These are phyloP conservation scores for Aquanectria penicillioides DNA, from an alignment of 2,329 filamentous ascomycete species.

Conservation along the genomic window DNA sequence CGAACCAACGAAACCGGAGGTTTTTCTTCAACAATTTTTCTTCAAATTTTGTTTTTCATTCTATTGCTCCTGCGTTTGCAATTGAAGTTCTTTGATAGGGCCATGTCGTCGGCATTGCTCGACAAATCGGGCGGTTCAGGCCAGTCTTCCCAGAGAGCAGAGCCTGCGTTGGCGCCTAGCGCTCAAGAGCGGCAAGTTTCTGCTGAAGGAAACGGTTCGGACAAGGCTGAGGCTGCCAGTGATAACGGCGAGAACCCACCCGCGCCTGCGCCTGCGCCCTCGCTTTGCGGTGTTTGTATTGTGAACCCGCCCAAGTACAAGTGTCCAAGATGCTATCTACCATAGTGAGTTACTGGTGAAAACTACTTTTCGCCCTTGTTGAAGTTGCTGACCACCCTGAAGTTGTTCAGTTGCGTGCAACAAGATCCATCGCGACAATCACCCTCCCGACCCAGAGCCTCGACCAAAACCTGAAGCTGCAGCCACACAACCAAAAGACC, in stretches of 20 bases:
- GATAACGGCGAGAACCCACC: conserved; percentile 8
- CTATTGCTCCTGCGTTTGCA: neutral
- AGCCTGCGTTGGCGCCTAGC: conserved; percentile 4
- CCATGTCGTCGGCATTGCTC: conserved; percentile 30
- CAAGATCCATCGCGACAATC: conserved; percentile 60
- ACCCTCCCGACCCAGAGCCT: conserved; percentile 54
- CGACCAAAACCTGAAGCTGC: conserved; percentile 32
- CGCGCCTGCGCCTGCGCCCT: conserved; percentile 22
- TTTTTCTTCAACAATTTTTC: neutral
- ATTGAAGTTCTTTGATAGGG: neutral
- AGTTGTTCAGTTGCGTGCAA: conserved; percentile 71
- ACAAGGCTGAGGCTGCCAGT: neutral
- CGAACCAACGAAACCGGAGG: neutral
- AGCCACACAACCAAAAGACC: conserved; percentile 8
- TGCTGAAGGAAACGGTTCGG: neutral
- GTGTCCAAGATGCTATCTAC: conserved; percentile 66
- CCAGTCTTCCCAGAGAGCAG: conserved; percentile 4
- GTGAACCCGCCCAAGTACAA: conserved; percentile 67
- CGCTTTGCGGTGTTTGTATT: conserved; percentile 63
- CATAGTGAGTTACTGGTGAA: conserved; percentile 60
- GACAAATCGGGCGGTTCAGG: conserved; percentile 11
- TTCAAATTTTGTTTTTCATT: neutral
- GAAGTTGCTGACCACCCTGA: conserved; percentile 13
- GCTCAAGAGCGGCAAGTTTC: conserved; percentile 1
- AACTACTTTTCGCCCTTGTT: neutral